phyloP scores from a whole-genome alignment of 2,329 filamentous ascomycete species.

The Hymenoscyphus fraxineus region DNA sequence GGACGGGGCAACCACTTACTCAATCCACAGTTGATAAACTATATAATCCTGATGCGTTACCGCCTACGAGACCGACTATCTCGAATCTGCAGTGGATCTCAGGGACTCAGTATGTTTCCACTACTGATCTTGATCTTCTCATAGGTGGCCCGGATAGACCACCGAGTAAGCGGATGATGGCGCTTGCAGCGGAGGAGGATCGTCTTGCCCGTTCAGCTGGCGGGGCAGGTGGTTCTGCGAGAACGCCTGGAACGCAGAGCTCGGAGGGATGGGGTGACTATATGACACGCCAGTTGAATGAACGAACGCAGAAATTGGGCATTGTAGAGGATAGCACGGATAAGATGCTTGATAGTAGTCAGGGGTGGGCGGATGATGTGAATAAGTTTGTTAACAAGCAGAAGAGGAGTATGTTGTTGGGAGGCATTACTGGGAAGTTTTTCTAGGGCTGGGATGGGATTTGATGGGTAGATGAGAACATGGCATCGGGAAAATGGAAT shows the following conservation, averaged over 20 bases:
- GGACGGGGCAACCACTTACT: constrained; percentile 62
- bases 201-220: constrained; percentile 47
- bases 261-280: constrained; percentile 71
- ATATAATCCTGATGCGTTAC: constrained; percentile 69
- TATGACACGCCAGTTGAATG: constrained; percentile 80
- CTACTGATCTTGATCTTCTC: constrained; percentile 81
- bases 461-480: no score
- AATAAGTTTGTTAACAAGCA: constrained; percentile 82
- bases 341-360: constrained; percentile 72
- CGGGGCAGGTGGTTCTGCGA: constrained; percentile 33
- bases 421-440: constrained; percentile 61
- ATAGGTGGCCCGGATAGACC: constrained; percentile 88
- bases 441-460: constrained; percentile 20
- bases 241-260: constrained; percentile 29
- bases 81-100: constrained; percentile 96
- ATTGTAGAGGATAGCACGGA: constrained; percentile 84
- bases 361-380: constrained; percentile 82
- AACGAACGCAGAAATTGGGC: constrained; percentile 82
- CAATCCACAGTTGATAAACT: constrained; percentile 65
- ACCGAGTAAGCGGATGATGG: constrained; percentile 82
- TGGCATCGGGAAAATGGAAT: no score
- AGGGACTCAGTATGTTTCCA: constrained; percentile 86
- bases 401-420: constrained; percentile 79
- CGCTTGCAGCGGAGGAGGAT: constrained; percentile 72
- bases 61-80: constrained; percentile 84